phyloP scores from a whole-genome alignment of 805 yeast species.

The Candida endomychidarum region DNA sequence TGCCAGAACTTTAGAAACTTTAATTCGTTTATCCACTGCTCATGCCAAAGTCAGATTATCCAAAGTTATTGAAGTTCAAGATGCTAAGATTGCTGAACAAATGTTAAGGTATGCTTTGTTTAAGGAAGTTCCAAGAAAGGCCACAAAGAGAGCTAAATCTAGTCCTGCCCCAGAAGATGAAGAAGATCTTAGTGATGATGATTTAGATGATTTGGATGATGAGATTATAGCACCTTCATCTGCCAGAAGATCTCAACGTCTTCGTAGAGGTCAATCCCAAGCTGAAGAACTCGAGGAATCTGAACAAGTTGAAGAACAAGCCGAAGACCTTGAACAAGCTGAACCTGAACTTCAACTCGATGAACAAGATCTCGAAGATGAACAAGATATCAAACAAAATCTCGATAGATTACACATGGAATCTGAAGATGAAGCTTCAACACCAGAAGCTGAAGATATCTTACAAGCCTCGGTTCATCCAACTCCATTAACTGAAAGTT shows the following conservation, averaged over 20 bases:
- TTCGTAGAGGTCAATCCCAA: slow-evolving; percentile 7
- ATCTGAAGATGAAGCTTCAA: slow-evolving; percentile 19
- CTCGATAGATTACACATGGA: slow-evolving; percentile 30
- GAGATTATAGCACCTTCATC: slow-evolving; percentile 24
- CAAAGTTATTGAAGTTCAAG: slow-evolving; percentile 66
- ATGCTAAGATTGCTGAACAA: slow-evolving; percentile 84
- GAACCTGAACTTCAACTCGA: no score
- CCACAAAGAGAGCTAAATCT: slow-evolving; percentile 30
- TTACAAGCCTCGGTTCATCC: slow-evolving; percentile 18
- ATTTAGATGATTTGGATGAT: slow-evolving; percentile 33
- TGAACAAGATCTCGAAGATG: slow-evolving; percentile 15
- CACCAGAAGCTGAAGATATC: slow-evolving; percentile 12
- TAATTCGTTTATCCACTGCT: slow-evolving; percentile 92
- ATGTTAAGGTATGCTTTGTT: slow-evolving; percentile 82
- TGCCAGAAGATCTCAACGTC: background rate
- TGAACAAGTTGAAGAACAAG: no score
- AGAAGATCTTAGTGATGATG: slow-evolving; percentile 27
- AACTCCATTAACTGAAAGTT: slow-evolving; percentile 27
- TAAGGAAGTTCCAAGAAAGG: slow-evolving; percentile 59
- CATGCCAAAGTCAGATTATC: slow-evolving; percentile 95
- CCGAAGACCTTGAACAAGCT: no score
- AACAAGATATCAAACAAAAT: slow-evolving; percentile 21
- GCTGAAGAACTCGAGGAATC: no score
- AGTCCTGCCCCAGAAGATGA: slow-evolving; percentile 28
- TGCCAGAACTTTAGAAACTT: slow-evolving; percentile 95